A percentile compares a stretch with the other conserved stretches of the same genome.
phyloP scores from a whole-genome alignment of 2,329 filamentous ascomycete genomes.

The Colletotrichum sp. region DNA sequence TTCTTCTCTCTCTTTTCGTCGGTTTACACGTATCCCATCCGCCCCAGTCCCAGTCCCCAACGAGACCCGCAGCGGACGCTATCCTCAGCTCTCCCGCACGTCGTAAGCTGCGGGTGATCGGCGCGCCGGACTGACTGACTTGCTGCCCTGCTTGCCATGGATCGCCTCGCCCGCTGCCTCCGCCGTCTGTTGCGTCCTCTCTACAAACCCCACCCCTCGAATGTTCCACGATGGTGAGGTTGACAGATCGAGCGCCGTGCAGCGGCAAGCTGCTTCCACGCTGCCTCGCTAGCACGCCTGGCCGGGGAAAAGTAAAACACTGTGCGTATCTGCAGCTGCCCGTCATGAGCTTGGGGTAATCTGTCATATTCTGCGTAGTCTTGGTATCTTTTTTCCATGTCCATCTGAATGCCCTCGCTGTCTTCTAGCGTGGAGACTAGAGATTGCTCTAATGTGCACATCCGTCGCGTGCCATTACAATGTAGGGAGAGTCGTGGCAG shows the following conservation, averaged over 20 bases:
- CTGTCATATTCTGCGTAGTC: background rate
- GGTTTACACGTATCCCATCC: background rate
- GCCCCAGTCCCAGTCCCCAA: background rate
- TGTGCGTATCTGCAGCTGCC: background rate
- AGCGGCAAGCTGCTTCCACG: conserved; percentile 10
- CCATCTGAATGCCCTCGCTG: background rate
- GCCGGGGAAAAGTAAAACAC: background rate
- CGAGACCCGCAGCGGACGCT: background rate
- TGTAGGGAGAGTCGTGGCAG: background rate
- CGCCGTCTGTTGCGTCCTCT: background rate
- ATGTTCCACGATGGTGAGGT: background rate
- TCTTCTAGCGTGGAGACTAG: background rate
- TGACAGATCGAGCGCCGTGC: conserved; percentile 8
- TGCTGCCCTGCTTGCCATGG: background rate
- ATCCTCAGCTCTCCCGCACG: background rate
- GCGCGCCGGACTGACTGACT: background rate
- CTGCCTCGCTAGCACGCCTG: background rate
- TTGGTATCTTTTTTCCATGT: conserved; percentile 10
- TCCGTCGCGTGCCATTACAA: background rate
- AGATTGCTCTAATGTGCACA: background rate
- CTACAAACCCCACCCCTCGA: background rate
- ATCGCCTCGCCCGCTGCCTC: background rate
- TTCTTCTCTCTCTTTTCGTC: background rate
- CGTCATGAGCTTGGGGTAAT: background rate
- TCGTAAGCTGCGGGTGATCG: background rate